Percentiles rank a stretch among this genome's conserved stretches.
phyloP scores from a whole-genome alignment of 805 yeast genomes.

The Candida silvicultrix region DNA sequence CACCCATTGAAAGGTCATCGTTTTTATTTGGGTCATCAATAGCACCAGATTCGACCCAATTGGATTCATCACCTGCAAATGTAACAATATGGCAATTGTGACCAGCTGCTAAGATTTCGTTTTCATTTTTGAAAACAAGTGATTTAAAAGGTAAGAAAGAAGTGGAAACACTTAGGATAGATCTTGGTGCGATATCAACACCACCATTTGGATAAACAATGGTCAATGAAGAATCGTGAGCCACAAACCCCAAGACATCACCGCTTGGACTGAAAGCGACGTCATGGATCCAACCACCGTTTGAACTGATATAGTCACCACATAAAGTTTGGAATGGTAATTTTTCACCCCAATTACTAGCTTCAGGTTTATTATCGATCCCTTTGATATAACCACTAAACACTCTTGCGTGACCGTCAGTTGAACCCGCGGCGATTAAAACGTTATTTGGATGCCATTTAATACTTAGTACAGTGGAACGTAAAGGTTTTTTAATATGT shows the following conservation, averaged over 20 bases:
- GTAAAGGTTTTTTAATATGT: constrained; percentile 92
- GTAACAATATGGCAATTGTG: constrained; percentile 88
- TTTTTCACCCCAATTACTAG: constrained; percentile 89
- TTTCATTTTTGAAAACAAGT: constrained; percentile 60
- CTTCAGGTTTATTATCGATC: constrained; percentile 73
- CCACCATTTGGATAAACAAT: constrained; percentile 69
- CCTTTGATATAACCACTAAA: constrained; percentile 87
- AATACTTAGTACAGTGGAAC: constrained; percentile 75
- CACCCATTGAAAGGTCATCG: constrained; percentile 40
- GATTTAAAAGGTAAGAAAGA: constrained; percentile 76
- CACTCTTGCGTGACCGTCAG: constrained; percentile 89
- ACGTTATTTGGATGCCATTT: constrained; percentile 95
- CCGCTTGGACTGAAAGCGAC: constrained; percentile 80
- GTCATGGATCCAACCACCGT: constrained; percentile 89
- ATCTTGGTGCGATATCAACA: constrained; percentile 55
- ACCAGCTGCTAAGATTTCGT: constrained; percentile 79
- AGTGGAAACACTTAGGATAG: constrained; percentile 54
- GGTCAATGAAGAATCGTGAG: constrained; percentile 82
- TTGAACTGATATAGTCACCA: constrained; percentile 67
- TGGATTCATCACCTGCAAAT: constrained; percentile 59
- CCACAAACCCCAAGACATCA: constrained; percentile 69
- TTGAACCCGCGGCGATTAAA: constrained; percentile 81
- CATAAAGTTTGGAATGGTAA: constrained; percentile 90
- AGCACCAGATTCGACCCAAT: constrained; percentile 54
- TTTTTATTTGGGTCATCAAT: constrained; percentile 47